Percentiles rank a stretch among this genome's conserved stretches.
phyloP scores from a whole-genome alignment of 192 early-diverging fungal genomes.

The Entomortierella lignicola region DNA sequence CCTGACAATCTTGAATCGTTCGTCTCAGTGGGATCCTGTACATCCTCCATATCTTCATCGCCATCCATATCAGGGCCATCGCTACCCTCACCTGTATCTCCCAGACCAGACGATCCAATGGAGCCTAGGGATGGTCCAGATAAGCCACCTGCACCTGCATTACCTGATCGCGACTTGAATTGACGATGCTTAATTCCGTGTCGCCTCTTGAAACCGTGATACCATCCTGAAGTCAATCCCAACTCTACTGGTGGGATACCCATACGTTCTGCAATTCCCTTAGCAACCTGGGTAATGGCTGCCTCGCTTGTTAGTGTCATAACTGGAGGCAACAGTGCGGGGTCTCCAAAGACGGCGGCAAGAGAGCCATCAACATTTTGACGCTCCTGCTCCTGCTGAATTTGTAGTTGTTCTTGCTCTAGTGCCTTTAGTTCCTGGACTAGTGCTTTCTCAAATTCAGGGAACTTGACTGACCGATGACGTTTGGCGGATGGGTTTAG shows the following conservation, averaged over 20 bases:
- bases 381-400: slow-evolving; percentile 47
- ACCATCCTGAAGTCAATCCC: slow-evolving; percentile 52
- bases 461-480: slow-evolving; percentile 54
- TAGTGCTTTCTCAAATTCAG: slow-evolving; percentile 50
- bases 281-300: slow-evolving; percentile 50
- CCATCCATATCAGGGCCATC: slow-evolving; percentile 27
- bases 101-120: background rate
- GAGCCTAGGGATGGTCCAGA: slow-evolving; percentile 3
- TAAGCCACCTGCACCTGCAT: slow-evolving; percentile 4
- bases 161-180: slow-evolving; percentile 29
- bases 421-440: slow-evolving; percentile 51
- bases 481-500: slow-evolving; percentile 48
- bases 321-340: slow-evolving; percentile 30
- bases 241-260: slow-evolving; percentile 40
- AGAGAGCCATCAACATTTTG: background rate
- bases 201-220: slow-evolving; percentile 54
- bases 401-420: slow-evolving; percentile 47
- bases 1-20: slow-evolving; percentile 9
- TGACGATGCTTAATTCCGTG: slow-evolving; percentile 55
- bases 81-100: slow-evolving; percentile 30
- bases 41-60: slow-evolving; percentile 53
- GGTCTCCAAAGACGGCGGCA: background rate
- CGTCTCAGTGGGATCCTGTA: slow-evolving; percentile 15
- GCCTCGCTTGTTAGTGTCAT: slow-evolving; percentile 51
- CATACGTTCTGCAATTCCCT: slow-evolving; percentile 55